These are phyloP conservation scores for Cryptosporidium baileyi DNA, from an alignment of 169 alveolate genomes.

Conservation along the genomic window DNA sequence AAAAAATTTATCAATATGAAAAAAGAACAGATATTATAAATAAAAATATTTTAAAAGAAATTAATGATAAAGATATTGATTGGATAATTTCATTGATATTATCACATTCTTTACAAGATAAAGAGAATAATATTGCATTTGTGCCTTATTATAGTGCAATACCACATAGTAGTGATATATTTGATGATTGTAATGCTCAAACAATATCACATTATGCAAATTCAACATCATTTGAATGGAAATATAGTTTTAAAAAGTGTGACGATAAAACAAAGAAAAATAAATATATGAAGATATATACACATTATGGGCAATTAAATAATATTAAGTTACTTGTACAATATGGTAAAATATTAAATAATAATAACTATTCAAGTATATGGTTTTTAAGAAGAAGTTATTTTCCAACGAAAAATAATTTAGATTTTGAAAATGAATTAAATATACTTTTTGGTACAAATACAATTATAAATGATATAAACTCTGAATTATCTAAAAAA, in stretches of 20 bases:
- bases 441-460: not conserved
- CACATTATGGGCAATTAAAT: conserved; percentile 36
- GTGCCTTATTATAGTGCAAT: conserved; percentile 14
- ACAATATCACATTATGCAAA: conserved; percentile 6
- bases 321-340: conserved; percentile 43
- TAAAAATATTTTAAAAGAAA: not conserved
- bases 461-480: not conserved
- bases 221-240: conserved; percentile 26
- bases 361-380: conserved; percentile 23
- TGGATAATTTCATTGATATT: conserved; percentile 46
- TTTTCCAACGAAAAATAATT: too few species aligned
- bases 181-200: not conserved
- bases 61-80: conserved; percentile 12
- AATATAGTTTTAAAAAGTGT: not conserved
- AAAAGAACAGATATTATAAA: not conserved
- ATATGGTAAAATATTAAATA: conserved; percentile 13
- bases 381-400: conserved; percentile 36
- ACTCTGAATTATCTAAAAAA: not conserved
- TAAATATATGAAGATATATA: not conserved
- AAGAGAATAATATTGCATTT: conserved; percentile 30
- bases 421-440: not conserved
- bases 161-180: conserved; percentile 5
- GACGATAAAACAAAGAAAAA: not conserved
- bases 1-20: conserved; percentile 1
- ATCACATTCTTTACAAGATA: conserved; percentile 50